These are phyloP conservation scores for Coemansia sp. DNA, from an alignment of 192 early-diverging fungal species.

Conservation along the genomic window DNA sequence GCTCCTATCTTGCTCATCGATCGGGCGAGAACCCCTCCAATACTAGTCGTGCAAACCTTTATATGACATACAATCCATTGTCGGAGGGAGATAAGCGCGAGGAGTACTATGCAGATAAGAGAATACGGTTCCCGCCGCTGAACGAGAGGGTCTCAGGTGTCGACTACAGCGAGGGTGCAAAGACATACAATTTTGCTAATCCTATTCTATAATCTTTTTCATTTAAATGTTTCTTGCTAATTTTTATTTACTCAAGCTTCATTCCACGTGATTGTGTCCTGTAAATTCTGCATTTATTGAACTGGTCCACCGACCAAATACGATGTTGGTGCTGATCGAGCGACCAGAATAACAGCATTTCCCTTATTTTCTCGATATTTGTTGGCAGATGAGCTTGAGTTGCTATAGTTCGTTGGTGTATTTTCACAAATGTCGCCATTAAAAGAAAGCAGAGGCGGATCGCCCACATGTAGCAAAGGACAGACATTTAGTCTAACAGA, in stretches of 20 bases:
- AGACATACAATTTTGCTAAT: conserved; percentile 61
- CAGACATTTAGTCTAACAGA: background rate
- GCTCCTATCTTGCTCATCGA: conserved; percentile 63
- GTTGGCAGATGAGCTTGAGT: too few species aligned
- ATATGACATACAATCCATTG: conserved; percentile 63
- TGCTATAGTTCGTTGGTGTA: too few species aligned
- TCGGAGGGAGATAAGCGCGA: conserved; percentile 61
- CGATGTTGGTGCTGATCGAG: background rate
- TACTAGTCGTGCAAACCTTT: conserved; percentile 57
- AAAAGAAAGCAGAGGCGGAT: background rate
- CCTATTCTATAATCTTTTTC: conserved; percentile 47
- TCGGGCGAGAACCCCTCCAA: conserved; percentile 57
- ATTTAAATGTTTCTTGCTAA: background rate
- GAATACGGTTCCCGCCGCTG: conserved; percentile 58
- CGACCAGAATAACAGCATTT: background rate
- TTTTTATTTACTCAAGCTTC: conserved; percentile 12
- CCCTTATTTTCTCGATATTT: too few species aligned
- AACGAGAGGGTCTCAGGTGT: conserved; percentile 55
- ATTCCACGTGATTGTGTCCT: conserved; percentile 21
- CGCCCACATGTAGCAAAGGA: background rate
- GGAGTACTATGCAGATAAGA: conserved; percentile 62
- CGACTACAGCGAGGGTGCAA: conserved; percentile 60
- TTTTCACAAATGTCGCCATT: too few species aligned
- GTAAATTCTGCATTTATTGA: conserved; percentile 1
- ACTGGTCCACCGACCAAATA: background rate